Conservation (phyloP, 2,329 filamentous ascomycete genomes). For the Fusarium floridanum region DNA sequence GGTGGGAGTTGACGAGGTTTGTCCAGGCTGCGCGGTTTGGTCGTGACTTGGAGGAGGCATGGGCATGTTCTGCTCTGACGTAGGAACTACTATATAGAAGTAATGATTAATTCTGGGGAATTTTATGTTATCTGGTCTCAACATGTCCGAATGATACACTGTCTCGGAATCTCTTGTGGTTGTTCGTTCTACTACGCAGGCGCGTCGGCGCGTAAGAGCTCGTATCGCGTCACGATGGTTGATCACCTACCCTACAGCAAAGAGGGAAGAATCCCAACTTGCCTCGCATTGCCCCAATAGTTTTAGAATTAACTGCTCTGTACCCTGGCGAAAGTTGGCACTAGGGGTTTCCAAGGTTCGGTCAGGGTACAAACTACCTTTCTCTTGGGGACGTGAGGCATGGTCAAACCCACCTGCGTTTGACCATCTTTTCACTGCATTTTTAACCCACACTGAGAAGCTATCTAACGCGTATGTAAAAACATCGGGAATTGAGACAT, state of each 20-base stretch:
- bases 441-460: neutral
- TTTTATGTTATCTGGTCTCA: neutral
- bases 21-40: slow-evolving; percentile 32
- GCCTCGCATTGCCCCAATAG: neutral
- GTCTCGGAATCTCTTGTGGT: neutral
- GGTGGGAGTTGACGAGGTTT: slow-evolving; percentile 36
- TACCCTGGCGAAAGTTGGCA: neutral
- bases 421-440: neutral
- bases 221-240: neutral
- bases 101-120: neutral
- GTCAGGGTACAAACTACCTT: neutral
- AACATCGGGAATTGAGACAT: neutral
- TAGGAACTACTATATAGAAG: neutral
- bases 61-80: neutral
- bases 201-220: neutral
- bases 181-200: neutral
- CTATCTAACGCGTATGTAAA: neutral
- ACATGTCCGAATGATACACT: neutral
- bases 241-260: neutral
- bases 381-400: neutral
- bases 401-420: no score
- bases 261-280: neutral
- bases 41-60: slow-evolving; percentile 36
- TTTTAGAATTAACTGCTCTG: neutral
- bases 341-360: neutral